A percentile compares a stretch with the other conserved stretches of the same genome.
Conservation (phyloP, 257 asterid genomes). For the Cinchona pubescens region DNA sequence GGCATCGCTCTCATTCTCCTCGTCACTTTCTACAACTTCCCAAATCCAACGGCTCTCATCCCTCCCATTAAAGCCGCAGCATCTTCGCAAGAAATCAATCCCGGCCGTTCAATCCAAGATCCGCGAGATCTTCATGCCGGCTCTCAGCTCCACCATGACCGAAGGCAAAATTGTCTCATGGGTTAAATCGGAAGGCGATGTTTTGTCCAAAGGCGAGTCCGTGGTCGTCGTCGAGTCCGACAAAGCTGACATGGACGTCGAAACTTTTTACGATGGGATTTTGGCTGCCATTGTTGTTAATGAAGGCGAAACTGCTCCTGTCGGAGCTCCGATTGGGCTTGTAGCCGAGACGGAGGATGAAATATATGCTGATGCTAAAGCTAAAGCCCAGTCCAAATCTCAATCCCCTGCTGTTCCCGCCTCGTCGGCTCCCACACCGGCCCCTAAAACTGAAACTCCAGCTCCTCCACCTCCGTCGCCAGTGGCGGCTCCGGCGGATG, state of each 20-base stretch:
- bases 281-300: conserved; percentile 71
- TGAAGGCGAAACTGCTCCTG: conserved; percentile 68
- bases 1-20: conserved; percentile 53
- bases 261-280: conserved; percentile 69
- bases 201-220: conserved; percentile 68
- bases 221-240: conserved; percentile 88
- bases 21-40: conserved; percentile 51
- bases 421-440: conserved; percentile 14
- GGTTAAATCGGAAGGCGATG: conserved; percentile 82
- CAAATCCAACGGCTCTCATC: conserved; percentile 42
- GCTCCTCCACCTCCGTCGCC: conserved; percentile 29
- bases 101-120: conserved; percentile 55
- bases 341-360: conserved; percentile 67
- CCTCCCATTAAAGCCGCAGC: conserved; percentile 19
- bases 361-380: conserved; percentile 59
- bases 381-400: conserved; percentile 47
- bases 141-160: conserved; percentile 90
- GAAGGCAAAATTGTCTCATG: conserved; percentile 88
- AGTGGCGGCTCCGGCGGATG: conserved; percentile 29
- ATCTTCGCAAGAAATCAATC: conserved; percentile 12
- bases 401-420: conserved; percentile 27
- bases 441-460: conserved; percentile 23
- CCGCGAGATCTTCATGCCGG: conserved; percentile 96
- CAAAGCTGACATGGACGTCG: conserved; percentile 85
- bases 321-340: conserved; percentile 67